Conservation (phyloP, 176 grass and related monocot species). For the Bonia amplexicaulis region DNA sequence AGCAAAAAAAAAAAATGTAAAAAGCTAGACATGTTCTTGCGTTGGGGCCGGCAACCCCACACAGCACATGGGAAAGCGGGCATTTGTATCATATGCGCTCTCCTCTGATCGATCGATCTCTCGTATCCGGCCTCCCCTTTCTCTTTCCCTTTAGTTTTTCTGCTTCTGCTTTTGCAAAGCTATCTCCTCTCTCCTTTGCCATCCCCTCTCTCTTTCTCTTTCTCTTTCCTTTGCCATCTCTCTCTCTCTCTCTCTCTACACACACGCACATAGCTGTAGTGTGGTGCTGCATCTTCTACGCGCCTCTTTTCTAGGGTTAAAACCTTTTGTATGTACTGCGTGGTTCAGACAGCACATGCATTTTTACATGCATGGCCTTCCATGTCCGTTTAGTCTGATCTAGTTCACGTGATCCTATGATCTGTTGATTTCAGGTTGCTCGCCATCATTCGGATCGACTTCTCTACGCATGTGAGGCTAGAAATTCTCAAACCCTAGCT, state of each 20-base stretch:
- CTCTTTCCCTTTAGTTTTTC: neutral
- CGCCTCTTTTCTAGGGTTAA: conserved; percentile 9
- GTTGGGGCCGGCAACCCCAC: conserved; percentile 4
- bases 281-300: conserved; percentile 5
- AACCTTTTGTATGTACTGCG: conserved; percentile 2
- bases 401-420: neutral
- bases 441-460: neutral
- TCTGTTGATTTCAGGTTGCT: neutral
- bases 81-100: conserved; percentile 27
- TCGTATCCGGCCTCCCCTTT: neutral
- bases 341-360: conserved; percentile 8
- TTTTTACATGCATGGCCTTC: neutral
- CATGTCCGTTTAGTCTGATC: neutral
- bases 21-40: conserved; percentile 21
- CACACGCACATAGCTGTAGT: neutral
- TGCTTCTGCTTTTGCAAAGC: conserved; percentile 26
- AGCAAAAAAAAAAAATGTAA: conserved; percentile 1
- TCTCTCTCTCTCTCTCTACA: neutral
- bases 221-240: neutral
- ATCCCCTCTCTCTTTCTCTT: neutral
- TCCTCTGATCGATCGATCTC: neutral
- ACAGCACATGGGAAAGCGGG: conserved; percentile 37
- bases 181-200: neutral
- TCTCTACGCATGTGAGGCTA: neutral
- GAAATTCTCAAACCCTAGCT: neutral